phyloP scores from a whole-genome alignment of 805 yeast species.

The Myxozyma mucilagina region DNA sequence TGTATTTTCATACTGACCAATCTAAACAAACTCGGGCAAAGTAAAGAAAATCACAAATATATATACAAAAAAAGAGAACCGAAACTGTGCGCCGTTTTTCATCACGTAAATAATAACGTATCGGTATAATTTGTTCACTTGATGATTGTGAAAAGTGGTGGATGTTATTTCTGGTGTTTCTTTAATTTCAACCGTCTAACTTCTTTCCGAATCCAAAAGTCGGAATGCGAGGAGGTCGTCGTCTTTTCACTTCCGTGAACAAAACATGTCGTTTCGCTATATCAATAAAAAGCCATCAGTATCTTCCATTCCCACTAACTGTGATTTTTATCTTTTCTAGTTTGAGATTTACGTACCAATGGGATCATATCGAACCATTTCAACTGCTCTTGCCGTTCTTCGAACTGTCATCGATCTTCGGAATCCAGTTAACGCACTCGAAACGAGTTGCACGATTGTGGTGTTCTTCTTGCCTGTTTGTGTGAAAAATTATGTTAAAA shows the following conservation, averaged over 20 bases:
- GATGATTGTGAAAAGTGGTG: neutral
- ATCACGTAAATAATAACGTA: too few relatives aligned
- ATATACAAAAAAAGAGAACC: too few relatives aligned
- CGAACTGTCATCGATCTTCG: constrained; percentile 78
- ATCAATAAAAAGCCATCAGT: neutral
- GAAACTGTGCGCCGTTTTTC: too few relatives aligned
- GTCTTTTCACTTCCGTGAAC: constrained; percentile 83
- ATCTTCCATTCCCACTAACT: neutral
- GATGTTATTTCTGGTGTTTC: neutral
- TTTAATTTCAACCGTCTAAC: neutral
- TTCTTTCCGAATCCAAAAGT: constrained; percentile 30
- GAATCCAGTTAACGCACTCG: constrained; percentile 89
- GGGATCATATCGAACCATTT: constrained; percentile 85
- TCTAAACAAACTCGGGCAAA: too few relatives aligned
- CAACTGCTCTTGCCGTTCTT: constrained; percentile 75
- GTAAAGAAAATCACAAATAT: too few relatives aligned
- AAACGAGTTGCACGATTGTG: constrained; percentile 79
- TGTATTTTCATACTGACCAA: too few relatives aligned
- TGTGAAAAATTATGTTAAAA: too few relatives aligned
- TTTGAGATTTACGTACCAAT: constrained; percentile 43
- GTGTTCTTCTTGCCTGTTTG: constrained; percentile 2
- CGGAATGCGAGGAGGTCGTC: constrained; percentile 55
- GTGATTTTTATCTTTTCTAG: neutral
- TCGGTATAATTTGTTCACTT: neutral
- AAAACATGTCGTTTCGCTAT: constrained; percentile 83